Base-by-base conservation (phyloP, 371 early-diverging fungal species). In the Lichtheimia hyalospora region DNA sequence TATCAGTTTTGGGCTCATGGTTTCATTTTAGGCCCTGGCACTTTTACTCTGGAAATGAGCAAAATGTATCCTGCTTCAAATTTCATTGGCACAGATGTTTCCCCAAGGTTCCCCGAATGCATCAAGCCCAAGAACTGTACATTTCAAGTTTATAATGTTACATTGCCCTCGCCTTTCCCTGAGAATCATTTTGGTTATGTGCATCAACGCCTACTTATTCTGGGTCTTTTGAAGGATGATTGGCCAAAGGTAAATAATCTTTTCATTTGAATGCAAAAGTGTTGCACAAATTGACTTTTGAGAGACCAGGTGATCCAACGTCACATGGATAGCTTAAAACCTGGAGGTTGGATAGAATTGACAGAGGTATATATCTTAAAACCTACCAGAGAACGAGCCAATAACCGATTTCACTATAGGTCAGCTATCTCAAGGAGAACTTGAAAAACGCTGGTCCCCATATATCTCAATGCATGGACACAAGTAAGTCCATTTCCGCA, bases 41-140 rank as follows among this genome's bases (percentile, higher is more conserved):
- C 77, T 3, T 84, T 83, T 83, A 74, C 81, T 28, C 75, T 75
- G 75, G 83, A 81, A 39, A 81, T 83, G 58, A 79, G 82, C 46
- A 72, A 72, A 27, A 76, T 77, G 57, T 82, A 82, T 51, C 83
- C 83, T 2, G 65, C 76, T 50, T 78, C 83, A 15, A 73, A 68
- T 27, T 67, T 83, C 7, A 68, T 78, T 42, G 83, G 82, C 18
- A 58, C 71, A 5, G 78, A 78, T 44, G 68, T 78, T 13, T 60
- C 69, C 0, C 64, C 61, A 15, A 62, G 66, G 50, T 78, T 70
- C 41, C 71, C 75, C 13, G 54, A 63, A 49, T 73, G 68, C n/a
- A 74, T 67, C 55, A 74, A 72, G 39, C 78, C 78, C 7, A n/a
- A 59, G 34, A 78, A 78, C 49, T 78, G 75, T 39, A 48, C 54